These are phyloP conservation scores for Strigomonas oncopelti DNA, from an alignment of 208 protist genomes.

Conservation along the genomic window DNA sequence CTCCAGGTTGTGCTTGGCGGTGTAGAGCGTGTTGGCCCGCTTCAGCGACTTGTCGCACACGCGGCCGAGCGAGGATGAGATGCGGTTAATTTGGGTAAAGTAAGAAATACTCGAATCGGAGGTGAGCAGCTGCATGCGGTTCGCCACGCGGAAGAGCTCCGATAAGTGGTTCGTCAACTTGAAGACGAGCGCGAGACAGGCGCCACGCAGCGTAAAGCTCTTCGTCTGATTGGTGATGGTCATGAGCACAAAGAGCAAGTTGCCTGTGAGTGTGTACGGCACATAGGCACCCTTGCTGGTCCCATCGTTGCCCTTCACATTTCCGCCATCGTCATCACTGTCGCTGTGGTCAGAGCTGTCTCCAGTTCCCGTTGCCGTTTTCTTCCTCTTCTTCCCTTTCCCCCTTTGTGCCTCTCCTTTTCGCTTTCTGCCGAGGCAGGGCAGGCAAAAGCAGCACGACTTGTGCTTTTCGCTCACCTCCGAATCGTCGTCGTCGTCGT, in stretches of 20 bases:
- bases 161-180: conserved; percentile 32
- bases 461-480: conserved; percentile 1
- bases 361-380: neutral
- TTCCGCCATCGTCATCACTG: too few relatives aligned
- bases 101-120: conserved; percentile 33
- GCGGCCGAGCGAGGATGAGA: conserved; percentile 17
- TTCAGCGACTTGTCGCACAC: conserved; percentile 26
- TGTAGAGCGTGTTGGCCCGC: conserved; percentile 30
- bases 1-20: conserved; percentile 24
- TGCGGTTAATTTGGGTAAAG: conserved; percentile 30
- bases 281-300: neutral
- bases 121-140: conserved; percentile 43
- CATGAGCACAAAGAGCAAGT: conserved; percentile 31
- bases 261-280: neutral
- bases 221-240: conserved; percentile 22
- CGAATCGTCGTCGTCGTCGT: neutral
- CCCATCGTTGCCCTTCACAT: neutral
- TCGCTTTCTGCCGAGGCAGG: neutral
- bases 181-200: conserved; percentile 33
- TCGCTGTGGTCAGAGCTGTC: conserved; percentile 5
- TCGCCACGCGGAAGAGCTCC: conserved; percentile 28
- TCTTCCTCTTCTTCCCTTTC: conserved; percentile 4
- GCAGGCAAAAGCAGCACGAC: neutral
- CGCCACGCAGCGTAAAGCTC: conserved; percentile 30
- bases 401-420: neutral